Evolutionary conservation across 306 rosid species (phyloP).

Genomic region (Echinosophora koreensis): DNA sequence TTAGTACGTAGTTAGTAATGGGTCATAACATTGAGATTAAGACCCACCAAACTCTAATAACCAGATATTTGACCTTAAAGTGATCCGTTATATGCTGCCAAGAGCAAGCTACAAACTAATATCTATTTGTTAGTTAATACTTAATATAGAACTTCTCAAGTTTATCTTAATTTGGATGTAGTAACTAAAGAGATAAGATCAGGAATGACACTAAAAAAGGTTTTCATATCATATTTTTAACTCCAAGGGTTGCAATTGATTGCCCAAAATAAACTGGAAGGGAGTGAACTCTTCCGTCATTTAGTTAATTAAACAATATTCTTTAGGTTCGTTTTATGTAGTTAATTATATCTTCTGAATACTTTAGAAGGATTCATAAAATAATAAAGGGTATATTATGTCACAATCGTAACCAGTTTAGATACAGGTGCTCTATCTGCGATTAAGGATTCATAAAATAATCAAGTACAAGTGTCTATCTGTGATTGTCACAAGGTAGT

Average conservation of each 20-base stretch:
- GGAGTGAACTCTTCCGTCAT: neutral
- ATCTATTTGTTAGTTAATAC: neutral
- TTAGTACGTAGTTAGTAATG: neutral
- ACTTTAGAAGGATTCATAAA: neutral
- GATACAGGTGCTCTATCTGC: no score
- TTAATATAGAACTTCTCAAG: neutral
- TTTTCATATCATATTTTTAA: neutral
- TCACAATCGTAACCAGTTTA: neutral
- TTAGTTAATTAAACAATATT: no score
- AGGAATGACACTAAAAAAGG: neutral
- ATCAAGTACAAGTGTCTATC: no score
- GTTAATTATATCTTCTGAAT: neutral
- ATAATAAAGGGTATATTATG: neutral
- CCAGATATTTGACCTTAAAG: neutral
- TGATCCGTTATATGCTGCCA: neutral
- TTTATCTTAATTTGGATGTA: slow-evolving; percentile 3
- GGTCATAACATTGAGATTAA: neutral
- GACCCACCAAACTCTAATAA: neutral
- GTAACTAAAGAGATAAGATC: neutral
- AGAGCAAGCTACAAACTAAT: neutral
- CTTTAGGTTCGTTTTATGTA: no score
- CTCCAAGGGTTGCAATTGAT: neutral
- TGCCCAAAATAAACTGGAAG: neutral
- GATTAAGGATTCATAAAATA: no score
- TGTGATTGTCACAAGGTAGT: no score